Base-by-base conservation (phyloP, 805 yeast genomes). In the Wickerhamomyces sydowiorum region DNA sequence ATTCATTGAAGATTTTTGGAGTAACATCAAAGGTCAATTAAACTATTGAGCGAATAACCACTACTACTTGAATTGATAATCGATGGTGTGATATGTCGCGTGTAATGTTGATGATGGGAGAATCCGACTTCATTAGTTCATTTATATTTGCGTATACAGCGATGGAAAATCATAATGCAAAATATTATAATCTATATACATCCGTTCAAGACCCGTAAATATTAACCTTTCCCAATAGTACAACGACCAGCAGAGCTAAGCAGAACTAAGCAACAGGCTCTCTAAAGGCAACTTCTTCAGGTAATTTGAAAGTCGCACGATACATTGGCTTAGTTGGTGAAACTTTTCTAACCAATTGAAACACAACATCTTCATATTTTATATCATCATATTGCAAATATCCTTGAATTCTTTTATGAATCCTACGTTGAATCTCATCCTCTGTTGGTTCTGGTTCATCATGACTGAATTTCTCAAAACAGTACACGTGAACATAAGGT, bases 241-340 rank as follows among this genome's bases (percentile, higher is more conserved):
- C n/a, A n/a, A n/a, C n/a, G n/a, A n/a, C n/a, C n/a, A n/a, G n/a
- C n/a, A n/a, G n/a, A n/a, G n/a, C n/a, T n/a, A n/a, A n/a, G n/a
- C n/a, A n/a, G n/a, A n/a, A 22, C 20, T 23, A 37, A 13, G 8
- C 10, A 8, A 24, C 27, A 8, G 33, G 14, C 29, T 42, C 45
- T 48, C 60, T 57, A 40, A 80, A 81, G 7, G 85, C 87, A 40
- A 82, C 79, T 44, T 73, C 78, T 50, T 69, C 72, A 0, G 95
- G 95, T 25, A 93, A 69, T 53, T 62, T 61, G 62, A 90, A 90
- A 7, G 89, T 70, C 4, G 88, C 85, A 64, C 97, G 88, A 59
- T 77, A 90, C 99, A 93, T 93, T 27, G 91, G 91, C 58, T 93
- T 93, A 6, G 97, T 87, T 4, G 99, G 99, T 1, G 99, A 91